Base-by-base conservation (phyloP, 2,329 filamentous ascomycete species). In the Capronia epimyces region DNA sequence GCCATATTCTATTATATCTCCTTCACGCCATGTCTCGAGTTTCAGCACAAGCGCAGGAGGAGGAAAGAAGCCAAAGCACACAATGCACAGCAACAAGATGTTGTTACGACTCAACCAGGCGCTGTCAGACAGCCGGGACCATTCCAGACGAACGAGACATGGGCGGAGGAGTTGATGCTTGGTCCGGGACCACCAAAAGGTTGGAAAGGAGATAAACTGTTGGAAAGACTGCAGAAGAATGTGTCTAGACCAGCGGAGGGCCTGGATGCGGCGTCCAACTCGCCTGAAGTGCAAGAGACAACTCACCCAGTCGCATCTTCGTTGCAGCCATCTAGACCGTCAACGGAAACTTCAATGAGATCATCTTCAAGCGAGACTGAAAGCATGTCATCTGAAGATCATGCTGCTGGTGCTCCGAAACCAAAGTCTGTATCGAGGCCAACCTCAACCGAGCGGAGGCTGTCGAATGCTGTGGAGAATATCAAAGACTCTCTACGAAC, bases 121-220 rank as follows among this genome's bases (percentile, higher is more conserved):
- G 69, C 82, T 9, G 93, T 95, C 67, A 77, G 82, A 44, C 89
- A 96, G 63, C 89, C 86, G 1, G 68, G 66, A 4, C 87, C 89
- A 1, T 93, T 89, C 62, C 84, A 83, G 63, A 95, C 89, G 22
- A 96, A 96, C 63, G 84, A 85, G 10, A 88, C 87, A 69, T 96
- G 90, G 90, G 75, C 79, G 25, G 86, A 93, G 64, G 90, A 96
- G 68, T 94, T 96, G 59, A 76, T 75, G 56, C 78, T 90, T 70
- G 90, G 90, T 0, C 90, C 90, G 1, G 82, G 80, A 2, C 77
- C 86, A 29, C 83, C 83, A 10, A 60, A 58, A 54, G 59, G 59
- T 1, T 62, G 58, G 58, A 58, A 62, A 37, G 44, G 32, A 21
- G 57, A 62, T 36, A 42, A 27, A 15, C 45, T 60, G 9, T 42